Conservation (phyloP, 2,329 filamentous ascomycete genomes). For the Pezicula carpinea region DNA sequence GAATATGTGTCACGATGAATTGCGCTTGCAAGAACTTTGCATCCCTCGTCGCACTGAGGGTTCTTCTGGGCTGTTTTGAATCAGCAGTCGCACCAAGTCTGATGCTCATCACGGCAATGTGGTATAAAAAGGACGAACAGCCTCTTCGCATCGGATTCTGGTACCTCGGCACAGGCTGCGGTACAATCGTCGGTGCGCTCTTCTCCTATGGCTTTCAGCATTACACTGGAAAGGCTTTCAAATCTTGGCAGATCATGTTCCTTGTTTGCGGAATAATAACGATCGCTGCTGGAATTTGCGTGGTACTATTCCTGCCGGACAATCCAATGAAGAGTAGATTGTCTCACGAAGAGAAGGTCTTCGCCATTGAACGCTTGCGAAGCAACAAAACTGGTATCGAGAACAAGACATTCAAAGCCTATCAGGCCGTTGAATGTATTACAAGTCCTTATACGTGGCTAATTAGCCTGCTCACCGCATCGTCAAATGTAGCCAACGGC, state of each 20-base stretch:
- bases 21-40: slow-evolving; percentile 43
- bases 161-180: slow-evolving; percentile 49
- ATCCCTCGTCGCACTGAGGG: slow-evolving; percentile 41
- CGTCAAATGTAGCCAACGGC: slow-evolving; percentile 27
- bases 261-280: slow-evolving; percentile 40
- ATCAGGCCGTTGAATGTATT: slow-evolving; percentile 32
- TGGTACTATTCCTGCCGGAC: slow-evolving; percentile 35
- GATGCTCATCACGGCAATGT: slow-evolving; percentile 48
- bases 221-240: slow-evolving; percentile 36
- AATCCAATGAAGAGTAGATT: slow-evolving; percentile 36
- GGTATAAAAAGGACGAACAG: slow-evolving; percentile 50
- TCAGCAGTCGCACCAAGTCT: slow-evolving; percentile 46
- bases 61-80: slow-evolving; percentile 48
- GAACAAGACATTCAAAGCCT: slow-evolving; percentile 31
- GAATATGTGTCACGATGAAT: slow-evolving; percentile 39
- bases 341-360: slow-evolving; percentile 32
- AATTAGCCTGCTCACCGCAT: slow-evolving; percentile 28
- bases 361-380: slow-evolving; percentile 40
- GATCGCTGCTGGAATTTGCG: slow-evolving; percentile 32
- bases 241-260: slow-evolving; percentile 49
- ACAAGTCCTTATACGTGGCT: slow-evolving; percentile 34
- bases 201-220: slow-evolving; percentile 47
- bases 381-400: slow-evolving; percentile 26
- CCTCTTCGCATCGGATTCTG: slow-evolving; percentile 51
- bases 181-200: slow-evolving; percentile 41